Conservation (phyloP, 2,329 filamentous ascomycete species). For the Fusarium musae region DNA sequence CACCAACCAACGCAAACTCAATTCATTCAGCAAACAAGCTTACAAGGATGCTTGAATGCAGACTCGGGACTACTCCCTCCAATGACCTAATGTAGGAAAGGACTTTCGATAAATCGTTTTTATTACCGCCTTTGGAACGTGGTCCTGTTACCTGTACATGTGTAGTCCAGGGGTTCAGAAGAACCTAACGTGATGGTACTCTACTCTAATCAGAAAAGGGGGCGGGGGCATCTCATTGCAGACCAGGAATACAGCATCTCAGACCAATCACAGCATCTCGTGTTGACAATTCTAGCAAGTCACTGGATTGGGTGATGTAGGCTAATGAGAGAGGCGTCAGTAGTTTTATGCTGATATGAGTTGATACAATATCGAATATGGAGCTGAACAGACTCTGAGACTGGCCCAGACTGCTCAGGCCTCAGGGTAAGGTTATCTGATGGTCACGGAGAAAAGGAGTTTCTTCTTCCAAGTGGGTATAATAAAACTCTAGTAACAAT, state of each 20-base stretch:
- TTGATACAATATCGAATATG: background rate
- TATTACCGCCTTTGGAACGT: constrained; percentile 11
- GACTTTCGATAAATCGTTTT: background rate
- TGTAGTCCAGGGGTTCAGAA: constrained; percentile 11
- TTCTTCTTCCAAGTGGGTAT: constrained; percentile 1
- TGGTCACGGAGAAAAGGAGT: background rate
- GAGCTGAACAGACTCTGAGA: background rate
- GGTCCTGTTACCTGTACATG: background rate
- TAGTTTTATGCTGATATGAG: background rate
- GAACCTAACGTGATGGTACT: background rate
- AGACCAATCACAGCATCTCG: constrained; percentile 13
- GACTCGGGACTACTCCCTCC: background rate
- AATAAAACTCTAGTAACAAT: constrained; percentile 3
- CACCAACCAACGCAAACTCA: constrained; percentile 17
- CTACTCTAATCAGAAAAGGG: constrained; percentile 16
- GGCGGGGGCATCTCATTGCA: constrained; percentile 14
- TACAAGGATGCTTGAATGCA: constrained; percentile 1
- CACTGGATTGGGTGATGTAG: constrained; percentile 8
- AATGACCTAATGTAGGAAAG: background rate
- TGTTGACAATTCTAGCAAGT: constrained; percentile 22
- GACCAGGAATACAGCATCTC: constrained; percentile 1
- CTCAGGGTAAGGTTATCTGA: background rate
- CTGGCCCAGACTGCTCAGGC: background rate
- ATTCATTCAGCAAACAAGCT: constrained; percentile 7
- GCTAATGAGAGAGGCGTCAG: constrained; percentile 15